Evolutionary conservation across 495 filamentous ascomycete genomes (phyloP), one percentile per base, ranked within the genome.

Genomic region (Aspergillus haitiensis): DNA sequence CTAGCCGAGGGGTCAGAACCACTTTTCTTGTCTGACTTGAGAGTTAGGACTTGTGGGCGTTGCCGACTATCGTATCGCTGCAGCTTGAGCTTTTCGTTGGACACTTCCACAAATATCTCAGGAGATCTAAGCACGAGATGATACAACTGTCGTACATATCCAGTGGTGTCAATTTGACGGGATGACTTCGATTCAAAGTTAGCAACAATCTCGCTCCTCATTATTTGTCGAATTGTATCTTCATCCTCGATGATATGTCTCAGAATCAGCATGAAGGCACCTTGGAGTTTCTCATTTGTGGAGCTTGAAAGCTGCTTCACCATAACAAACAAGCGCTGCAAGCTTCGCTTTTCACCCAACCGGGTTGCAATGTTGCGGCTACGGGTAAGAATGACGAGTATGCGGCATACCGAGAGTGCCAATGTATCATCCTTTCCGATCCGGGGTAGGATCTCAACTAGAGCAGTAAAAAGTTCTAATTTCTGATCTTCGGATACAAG

Each of bases 181-280:
- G 79, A 74, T 7, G 83, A 82, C 46, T 91, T 85, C 8, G 76
- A 73, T 56, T 89, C 81, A 58, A 96, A 88, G 67, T 81, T 87
- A 16, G 85, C 72, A 55, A 87, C 83, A 65, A 99, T 97, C 65
- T 98, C 94, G 39, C 88, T 88, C 55, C 88, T 81, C 91, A 99
- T 97, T 66, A 97, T 86, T 65, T 96, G 90, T 52, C 90, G 91
- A 39, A 97, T 81, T 0, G 88, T 93, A 49, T 91, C 85, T 54
- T 94, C 92, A 65, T 99, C 95, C 73, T 99, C 94, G 40, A 97
- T 82, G 13, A 98, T 88, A 68, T 99, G 94, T 21, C 95, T 86
- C 49, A 99, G 77, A 48, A 98, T 86, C 21, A 95, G 75, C 84
- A 98, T 88, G 55, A 98, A 86, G 8, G 87, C 82, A 63, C 87